Evolutionary conservation across 306 rosid genomes (phyloP), one percentile per base, ranked within the genome.

Genomic region (Cajanus cajan): DNA sequence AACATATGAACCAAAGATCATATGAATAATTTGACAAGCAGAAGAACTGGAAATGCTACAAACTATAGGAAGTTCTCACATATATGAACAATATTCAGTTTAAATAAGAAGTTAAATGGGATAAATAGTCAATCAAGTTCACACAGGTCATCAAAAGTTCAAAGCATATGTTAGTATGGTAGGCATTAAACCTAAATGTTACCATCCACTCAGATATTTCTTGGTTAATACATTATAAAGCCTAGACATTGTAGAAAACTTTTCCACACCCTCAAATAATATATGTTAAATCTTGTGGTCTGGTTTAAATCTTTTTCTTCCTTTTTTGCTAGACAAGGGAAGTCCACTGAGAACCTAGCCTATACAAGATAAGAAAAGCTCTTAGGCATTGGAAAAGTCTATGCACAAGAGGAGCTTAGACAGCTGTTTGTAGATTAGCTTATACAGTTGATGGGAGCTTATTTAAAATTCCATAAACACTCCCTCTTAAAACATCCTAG

Each of bases 31-130:
- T 40, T 34, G 57, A 69, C 41, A 22, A 13, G 44, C n/a, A 10
- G 33, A 68, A 71, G 24, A 81, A 18, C 50, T 15, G 31, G 21
- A 15, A 78, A 73, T 79, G 54, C 64, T 72, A 47, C 61, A 73
- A 71, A 71, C 63, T 28, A 37, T 33, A 41, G 79, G 36, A 40
- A 73, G 61, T 54, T 41, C 13, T 41, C n/a, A 16, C 41, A 11
- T 25, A 37, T 39, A 39, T 15, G 9, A 43, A 39, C 45, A 79
- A 57, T 48, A 18, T 50, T 50, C 57, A 16, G 9, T 16, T 18
- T 51, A 22, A 11, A 21, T 0, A 52, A 28, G 18, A 59, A 66
- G 16, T 2, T 58, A 45, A 70, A 61, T 14, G 40, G 47, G 59
- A 40, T 55, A 16, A 21, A 39, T n/a, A 62, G 15, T 2, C 57